Evolutionary conservation across 2,329 filamentous ascomycete genomes (phyloP), one percentile per base, ranked within the genome.

Genomic region (Dactylella cylindrospora): DNA sequence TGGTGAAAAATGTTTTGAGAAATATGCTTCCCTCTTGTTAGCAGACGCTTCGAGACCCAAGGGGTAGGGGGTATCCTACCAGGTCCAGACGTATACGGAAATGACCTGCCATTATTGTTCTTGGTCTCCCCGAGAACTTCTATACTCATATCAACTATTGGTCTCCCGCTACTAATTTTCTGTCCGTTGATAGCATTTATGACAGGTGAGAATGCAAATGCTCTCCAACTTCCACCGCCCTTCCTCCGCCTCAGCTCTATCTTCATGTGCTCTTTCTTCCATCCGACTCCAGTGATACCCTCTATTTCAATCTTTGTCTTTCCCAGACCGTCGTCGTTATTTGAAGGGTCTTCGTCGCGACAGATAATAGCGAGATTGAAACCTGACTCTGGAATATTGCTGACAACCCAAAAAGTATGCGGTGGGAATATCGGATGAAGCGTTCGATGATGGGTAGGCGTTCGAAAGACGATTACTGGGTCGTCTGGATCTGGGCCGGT

Each of bases 241-340:
- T 57, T 64, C 17, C 50, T 51, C 22, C 59, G 38, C 20, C 41
- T 51, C 31, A 64, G 31, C 15, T 64, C 51, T 10, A 64, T 57
- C 22, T 44, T 57, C 50, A 64, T 64, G n/a, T 64, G 38, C 26
- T 64, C 59, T 17, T 64, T 57, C 46, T 57, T 55, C 50, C 50
- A 64, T 2, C 59, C 59, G 25, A 41, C 31, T 1, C 59, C 57
- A 5, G 57, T 50, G 28, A 64, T 39, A 5, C 3, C 23, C 23
- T 64, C 59, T 3, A 64, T 51, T 29, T 55, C 59, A 23, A 64
- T 57, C 22, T 52, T 64, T 1, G 59, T 57, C 15, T 55, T 55
- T 2, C 59, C 59, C 10, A 64, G 26, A 1, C 59, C 59, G 23
- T 64, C 59, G 10, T 64, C 59, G 7, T 32, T 46, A 19, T 64